Percentiles rank a stretch among this genome's conserved stretches.
These are phyloP conservation scores for Epicoccum sorghinum DNA, from an alignment of 2,329 filamentous ascomycete genomes.

Conservation along the genomic window DNA sequence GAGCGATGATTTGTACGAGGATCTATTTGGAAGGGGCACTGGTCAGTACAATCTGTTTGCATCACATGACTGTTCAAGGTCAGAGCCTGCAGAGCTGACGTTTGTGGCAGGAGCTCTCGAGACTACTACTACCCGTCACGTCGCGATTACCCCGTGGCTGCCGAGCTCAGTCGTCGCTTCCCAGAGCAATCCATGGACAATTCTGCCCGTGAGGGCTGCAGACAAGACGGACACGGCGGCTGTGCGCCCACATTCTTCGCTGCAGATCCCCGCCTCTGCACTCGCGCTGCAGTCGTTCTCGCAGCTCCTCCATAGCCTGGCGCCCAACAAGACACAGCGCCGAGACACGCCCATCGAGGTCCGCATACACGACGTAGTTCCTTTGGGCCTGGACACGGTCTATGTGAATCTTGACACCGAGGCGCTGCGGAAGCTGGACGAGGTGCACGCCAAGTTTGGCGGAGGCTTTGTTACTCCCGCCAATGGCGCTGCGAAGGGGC, in stretches of 20 bases:
- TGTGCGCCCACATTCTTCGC: constrained; percentile 70
- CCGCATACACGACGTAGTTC: constrained; percentile 78
- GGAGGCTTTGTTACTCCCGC: constrained; percentile 58
- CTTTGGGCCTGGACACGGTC: constrained; percentile 80
- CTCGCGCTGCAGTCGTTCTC: constrained; percentile 80
- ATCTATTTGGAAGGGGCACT: constrained; percentile 65
- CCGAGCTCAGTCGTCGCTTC: constrained; percentile 58
- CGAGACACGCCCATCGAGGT: constrained; percentile 83
- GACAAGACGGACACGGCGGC: constrained; percentile 41
- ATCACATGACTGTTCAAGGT: neutral
- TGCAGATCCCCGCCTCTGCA: constrained; percentile 77
- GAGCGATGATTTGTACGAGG: constrained; percentile 82
- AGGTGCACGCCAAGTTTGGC: constrained; percentile 83
- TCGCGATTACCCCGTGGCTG: constrained; percentile 77
- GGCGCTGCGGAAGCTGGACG: constrained; percentile 77
- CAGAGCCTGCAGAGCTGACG: neutral
- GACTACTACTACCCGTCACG: constrained; percentile 54
- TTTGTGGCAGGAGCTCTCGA: neutral
- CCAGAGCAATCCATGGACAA: constrained; percentile 77
- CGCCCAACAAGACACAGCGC: constrained; percentile 76
- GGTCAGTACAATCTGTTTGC: constrained; percentile 23
- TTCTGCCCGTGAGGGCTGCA: constrained; percentile 72
- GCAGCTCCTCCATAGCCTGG: constrained; percentile 71
- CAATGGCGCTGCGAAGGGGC: constrained; percentile 42
- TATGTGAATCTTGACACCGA: constrained; percentile 87